Evolutionary conservation across 371 early-diverging fungal genomes (phyloP), one percentile per base, ranked within the genome.

Genomic region (Mortierella sp.): DNA sequence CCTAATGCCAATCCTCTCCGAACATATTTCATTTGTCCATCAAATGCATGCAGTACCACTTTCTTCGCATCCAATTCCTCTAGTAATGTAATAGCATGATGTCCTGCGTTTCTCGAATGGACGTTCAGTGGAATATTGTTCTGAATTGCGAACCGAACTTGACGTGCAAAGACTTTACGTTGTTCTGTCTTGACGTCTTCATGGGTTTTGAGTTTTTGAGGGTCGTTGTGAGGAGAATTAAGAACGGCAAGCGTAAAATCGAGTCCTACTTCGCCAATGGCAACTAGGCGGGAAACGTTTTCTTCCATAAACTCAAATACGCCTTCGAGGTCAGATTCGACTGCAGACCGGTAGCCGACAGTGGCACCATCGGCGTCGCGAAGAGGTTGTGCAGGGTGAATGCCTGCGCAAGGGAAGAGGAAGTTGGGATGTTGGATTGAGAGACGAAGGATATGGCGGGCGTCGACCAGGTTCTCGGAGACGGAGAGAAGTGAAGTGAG

Each of bases 71-170:
- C 86, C 55, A 80, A 72, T 65, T 88, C 88, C 39, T 86, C 84
- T 70, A 94, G 71, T 22, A 89, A 65, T 4, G 85, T 84, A 40
- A 94, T 84, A 1, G 90, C 90, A 84, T 94, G 87, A 65, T 92
- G 92, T 1, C 94, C 94, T 9, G 94, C 94, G 47, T 84, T 85
- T 66, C 93, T 84, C 10, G 93, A 92, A 78, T 93, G 94, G 4
- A 93, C 91, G 73, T 92, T 92, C 40, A 94, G 69, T 0, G 92
- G 88, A 5, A 94, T 81, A 65, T 79, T 70, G 28, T 86, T 83
- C 37, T 83, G 76, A 37, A 86, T 81, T 0, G 94, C 92, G 52
- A 90, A 57, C 22, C 77, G 69, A 14, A 89, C 72, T 65, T 93
- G 94, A 22, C 72, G 70, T 11, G 75, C 69, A 72, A 93, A 93